Conservation (phyloP, 768 basidiomycete genomes). For the Polyporus arcularius region DNA sequence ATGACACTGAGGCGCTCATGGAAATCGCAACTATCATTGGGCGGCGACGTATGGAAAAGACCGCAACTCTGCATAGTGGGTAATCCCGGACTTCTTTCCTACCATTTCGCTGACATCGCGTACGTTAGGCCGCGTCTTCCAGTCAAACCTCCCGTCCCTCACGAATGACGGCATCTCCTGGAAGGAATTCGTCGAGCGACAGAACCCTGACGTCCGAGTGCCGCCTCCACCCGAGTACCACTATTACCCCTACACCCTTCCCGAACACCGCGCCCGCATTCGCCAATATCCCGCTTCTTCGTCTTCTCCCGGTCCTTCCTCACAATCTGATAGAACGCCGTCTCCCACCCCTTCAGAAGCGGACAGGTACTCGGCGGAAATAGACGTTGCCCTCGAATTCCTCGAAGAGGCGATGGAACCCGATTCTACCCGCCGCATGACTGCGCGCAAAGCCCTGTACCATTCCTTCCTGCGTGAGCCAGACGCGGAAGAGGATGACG, state of each 20-base stretch:
- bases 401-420: slow-evolving; percentile 73
- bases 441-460: slow-evolving; percentile 72
- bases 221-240: slow-evolving; percentile 51
- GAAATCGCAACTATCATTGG: slow-evolving; percentile 92
- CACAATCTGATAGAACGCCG: slow-evolving; percentile 22
- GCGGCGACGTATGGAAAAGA: slow-evolving; percentile 75
- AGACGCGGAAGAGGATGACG: slow-evolving; percentile 56
- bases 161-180: slow-evolving; percentile 67
- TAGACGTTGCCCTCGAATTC: slow-evolving; percentile 74
- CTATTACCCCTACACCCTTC: slow-evolving; percentile 53
- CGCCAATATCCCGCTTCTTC: slow-evolving; percentile 37
- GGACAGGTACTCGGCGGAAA: slow-evolving; percentile 49
- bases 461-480: slow-evolving; percentile 73
- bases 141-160: slow-evolving; percentile 86
- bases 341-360: slow-evolving; percentile 32
- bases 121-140: slow-evolving; percentile 76
- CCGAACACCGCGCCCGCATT: slow-evolving; percentile 10
- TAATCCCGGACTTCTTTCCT: not conserved
- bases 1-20: slow-evolving; percentile 94
- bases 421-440: slow-evolving; percentile 75
- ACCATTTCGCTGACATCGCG: not conserved
- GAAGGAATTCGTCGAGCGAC: slow-evolving; percentile 70
- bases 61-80: slow-evolving; percentile 86
- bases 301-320: slow-evolving; percentile 30
- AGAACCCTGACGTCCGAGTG: slow-evolving; percentile 70